Base-by-base conservation (phyloP, 805 yeast genomes). In the Zygoascus tannicola region DNA sequence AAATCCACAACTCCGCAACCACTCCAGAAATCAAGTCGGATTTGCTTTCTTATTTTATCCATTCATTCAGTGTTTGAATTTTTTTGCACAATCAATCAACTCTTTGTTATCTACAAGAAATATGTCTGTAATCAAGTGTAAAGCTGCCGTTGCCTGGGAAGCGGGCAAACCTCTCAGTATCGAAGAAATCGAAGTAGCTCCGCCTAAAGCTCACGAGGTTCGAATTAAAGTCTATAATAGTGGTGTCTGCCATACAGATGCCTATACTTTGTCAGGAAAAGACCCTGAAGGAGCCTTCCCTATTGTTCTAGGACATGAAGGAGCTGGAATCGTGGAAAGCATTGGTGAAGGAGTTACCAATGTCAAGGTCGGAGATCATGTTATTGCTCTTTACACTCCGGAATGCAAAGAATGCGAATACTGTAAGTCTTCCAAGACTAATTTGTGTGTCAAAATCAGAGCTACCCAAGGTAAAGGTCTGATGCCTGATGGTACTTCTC, bases 211-310 rank as follows among this genome's bases (percentile, higher is more conserved):
- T 39, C 97, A 92, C 62, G 99, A 92, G 69, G 97, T 92, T 39
- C 82, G 99, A 66, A 84, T 92, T 64, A 83, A 86, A 67, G 68
- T 92, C 46, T 72, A 71, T 41, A 74, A 83, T 69, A 84, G 97
- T 23, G 98, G 97, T 63, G 95, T 92, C 33, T 92, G 99, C 66
- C 98, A 92, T 71, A 92, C 99, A 30, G 99, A 92, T 64, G 97
- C 97, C 33, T 92, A 82, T 73, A 90, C 97, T 8, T 73, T 92
- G 53, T 81, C 94, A 40, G 99, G 98, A 48, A 75, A 70, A 45
- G 99, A 92, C 65, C 92, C 97, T 44, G 98, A 92, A 69, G 98
- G 97, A 56, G 84, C 81, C 12, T 87, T 87, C 76, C 97, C 97
- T 15, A 81, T 80, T 16, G 69, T 92, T 49, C 73, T 94, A 57